Base-by-base conservation (phyloP, 768 basidiomycete species). In the Stropharia rugosoannulata region DNA sequence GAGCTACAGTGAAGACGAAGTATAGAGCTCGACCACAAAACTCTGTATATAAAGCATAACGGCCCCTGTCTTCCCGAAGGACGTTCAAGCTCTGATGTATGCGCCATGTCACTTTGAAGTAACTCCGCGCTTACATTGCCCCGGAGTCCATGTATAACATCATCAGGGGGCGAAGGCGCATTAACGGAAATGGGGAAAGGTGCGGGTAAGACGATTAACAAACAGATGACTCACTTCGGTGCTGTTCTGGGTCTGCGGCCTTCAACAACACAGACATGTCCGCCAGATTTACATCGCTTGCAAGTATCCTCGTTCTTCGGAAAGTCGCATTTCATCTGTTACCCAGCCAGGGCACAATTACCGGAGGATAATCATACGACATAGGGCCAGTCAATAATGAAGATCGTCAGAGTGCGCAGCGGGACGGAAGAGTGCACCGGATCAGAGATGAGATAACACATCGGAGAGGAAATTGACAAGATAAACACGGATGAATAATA, bases 291-390 rank as follows among this genome's bases (percentile, higher is more conserved):
- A 70, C 91, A 93, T 46, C 91, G 82, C 65, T 80, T 85, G 73
- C 91, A 93, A n/a, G 87, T 84, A 64, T 83, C 85, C 51, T 87
- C 84, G 56, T 82, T 76, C 60, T 75, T 77, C 38, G 86, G 86
- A 66, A 93, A 92, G 61, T 86, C 86, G 72, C 91, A 93, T 77
- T 87, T 92, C 91, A 93, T 93, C 88, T 92, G 64, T 69, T 67
- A 63, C 49, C 49, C 64, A 59, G 43, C 46, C 29, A 32, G 40
- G 49, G 48, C 16, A 46, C 42, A 40, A 49, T 46, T 49, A 32
- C 60, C 59, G 44, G 43, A 37, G 50, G 41, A 41, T 37, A 25
- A 55, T 37, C 16, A 37, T 8, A 32, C 12, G 38, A 42, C 15
- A 51, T 37, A 41, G 58, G 16, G 55, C 46, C 45, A 40, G 52